Conservation (phyloP, 176 grass and related monocot species). For the Chrysopogon serrulatus region DNA sequence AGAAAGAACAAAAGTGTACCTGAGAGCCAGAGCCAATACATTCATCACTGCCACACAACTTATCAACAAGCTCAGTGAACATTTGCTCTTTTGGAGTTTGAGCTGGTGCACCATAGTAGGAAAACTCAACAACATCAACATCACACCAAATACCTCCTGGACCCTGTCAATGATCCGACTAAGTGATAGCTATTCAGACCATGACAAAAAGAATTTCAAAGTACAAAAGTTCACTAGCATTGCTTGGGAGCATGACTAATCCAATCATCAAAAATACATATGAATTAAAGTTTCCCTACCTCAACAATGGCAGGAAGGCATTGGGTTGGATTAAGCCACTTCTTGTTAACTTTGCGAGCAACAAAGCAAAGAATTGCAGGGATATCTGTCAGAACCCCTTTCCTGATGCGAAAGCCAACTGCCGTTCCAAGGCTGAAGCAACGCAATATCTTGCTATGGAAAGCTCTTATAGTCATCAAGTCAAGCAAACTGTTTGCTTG, state of each 20-base stretch:
- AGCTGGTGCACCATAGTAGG: slow-evolving; percentile 90
- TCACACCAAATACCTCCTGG: slow-evolving; percentile 98
- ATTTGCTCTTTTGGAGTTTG: slow-evolving; percentile 86
- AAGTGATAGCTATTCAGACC: slow-evolving; percentile 23
- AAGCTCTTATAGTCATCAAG: slow-evolving; percentile 97
- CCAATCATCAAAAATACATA: slow-evolving; percentile 2
- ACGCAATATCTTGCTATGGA: slow-evolving; percentile 94
- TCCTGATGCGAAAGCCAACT: slow-evolving; percentile 88
- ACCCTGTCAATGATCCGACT: slow-evolving; percentile 63
- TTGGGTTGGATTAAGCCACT: slow-evolving; percentile 73
- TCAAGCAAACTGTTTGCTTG: slow-evolving; percentile 95
- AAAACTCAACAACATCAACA: slow-evolving; percentile 99
- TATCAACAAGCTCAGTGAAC: slow-evolving; percentile 87
- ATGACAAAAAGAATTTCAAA: background rate
- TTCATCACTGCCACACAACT: slow-evolving; percentile 83
- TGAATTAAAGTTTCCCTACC: slow-evolving; percentile 32
- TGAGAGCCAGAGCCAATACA: slow-evolving; percentile 95
- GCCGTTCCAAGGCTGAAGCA: slow-evolving; percentile 88
- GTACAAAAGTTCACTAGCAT: background rate
- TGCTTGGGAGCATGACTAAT: background rate
- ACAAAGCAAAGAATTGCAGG: slow-evolving; percentile 94
- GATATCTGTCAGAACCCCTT: slow-evolving; percentile 75
- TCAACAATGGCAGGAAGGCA: slow-evolving; percentile 85
- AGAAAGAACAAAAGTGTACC: slow-evolving; percentile 45
- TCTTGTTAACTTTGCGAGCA: slow-evolving; percentile 86